Conservation (phyloP, 768 basidiomycete species). For the Chalciporus piperatus region DNA sequence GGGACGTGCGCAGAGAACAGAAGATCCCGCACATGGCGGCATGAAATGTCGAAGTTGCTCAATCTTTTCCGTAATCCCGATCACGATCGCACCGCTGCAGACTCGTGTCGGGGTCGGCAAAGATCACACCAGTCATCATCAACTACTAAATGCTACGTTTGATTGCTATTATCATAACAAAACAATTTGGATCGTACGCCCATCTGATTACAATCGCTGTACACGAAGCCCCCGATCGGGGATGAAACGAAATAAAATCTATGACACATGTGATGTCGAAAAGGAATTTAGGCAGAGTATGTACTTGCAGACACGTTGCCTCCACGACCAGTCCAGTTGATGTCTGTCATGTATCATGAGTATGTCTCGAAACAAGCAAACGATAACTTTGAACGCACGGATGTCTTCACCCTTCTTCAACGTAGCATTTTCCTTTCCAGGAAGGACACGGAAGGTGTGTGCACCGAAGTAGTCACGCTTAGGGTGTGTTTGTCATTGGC, state of each 20-base stretch:
- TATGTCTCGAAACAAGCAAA: not conserved
- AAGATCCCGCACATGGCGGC: conserved; percentile 70
- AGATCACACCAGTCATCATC: too few species aligned
- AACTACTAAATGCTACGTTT: conserved; percentile 1
- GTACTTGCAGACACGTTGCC: conserved; percentile 90
- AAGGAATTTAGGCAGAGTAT: conserved; percentile 60
- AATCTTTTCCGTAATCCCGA: not conserved
- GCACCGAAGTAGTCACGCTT: conserved; percentile 99
- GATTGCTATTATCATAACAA: conserved; percentile 15
- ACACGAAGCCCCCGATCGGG: not conserved
- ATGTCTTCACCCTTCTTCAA: conserved; percentile 84
- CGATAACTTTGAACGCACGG: conserved; percentile 52
- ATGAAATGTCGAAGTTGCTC: not conserved
- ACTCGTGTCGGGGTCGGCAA: too few species aligned
- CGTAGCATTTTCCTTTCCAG: conserved; percentile 85
- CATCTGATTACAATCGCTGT: conserved; percentile 12
- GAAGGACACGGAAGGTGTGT: conserved; percentile 93
- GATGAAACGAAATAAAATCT: conserved; percentile 14
- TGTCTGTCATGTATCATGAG: conserved; percentile 48
- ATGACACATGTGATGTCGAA: conserved; percentile 6
- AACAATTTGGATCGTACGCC: conserved; percentile 14
- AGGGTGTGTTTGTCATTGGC: conserved; percentile 3
- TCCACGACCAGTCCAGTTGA: conserved; percentile 99
- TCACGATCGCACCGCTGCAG: not conserved
- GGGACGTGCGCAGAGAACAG: conserved; percentile 37